A percentile compares a stretch with the other conserved stretches of the same genome.
phyloP scores from a whole-genome alignment of 768 basidiomycete species.

The Xerocomellus dryophilus region DNA sequence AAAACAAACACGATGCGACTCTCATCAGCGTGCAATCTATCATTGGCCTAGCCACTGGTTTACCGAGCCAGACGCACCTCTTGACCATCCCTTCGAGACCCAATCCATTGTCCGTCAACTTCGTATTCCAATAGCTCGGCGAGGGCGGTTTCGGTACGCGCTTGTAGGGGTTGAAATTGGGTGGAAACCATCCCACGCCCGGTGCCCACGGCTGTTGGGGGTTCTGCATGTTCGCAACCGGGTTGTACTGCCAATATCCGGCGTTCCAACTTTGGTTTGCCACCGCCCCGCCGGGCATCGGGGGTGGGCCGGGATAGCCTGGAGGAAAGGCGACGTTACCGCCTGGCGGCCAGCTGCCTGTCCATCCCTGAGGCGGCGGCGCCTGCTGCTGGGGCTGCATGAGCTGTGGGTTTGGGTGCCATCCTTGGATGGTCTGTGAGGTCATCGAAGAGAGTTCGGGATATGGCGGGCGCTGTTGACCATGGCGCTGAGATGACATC shows the following conservation, averaged over 20 bases:
- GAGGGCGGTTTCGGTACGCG: conserved; percentile 58
- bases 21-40: conserved; percentile 12
- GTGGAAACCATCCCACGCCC: conserved; percentile 29
- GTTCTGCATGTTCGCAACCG: conserved; percentile 32
- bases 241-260: conserved; percentile 53
- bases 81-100: conserved; percentile 62
- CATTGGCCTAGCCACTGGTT: background rate
- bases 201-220: conserved; percentile 33
- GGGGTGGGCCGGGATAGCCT: conserved; percentile 47
- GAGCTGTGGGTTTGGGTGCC: conserved; percentile 34
- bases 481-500: conserved; percentile 2
- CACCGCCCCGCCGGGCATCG: conserved; percentile 49
- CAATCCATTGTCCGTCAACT: conserved; percentile 59
- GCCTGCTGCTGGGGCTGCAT: conserved; percentile 29
- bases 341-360: conserved; percentile 37
- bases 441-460: conserved; percentile 13
- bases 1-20: background rate
- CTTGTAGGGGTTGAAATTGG: conserved; percentile 60
- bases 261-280: conserved; percentile 46
- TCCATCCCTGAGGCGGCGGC: conserved; percentile 33
- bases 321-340: conserved; percentile 30
- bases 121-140: conserved; percentile 60
- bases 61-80: conserved; percentile 42
- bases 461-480: background rate
- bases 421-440: conserved; percentile 26